Conservation (phyloP, 805 yeast species). For the Hanseniaspora lachancei region DNA sequence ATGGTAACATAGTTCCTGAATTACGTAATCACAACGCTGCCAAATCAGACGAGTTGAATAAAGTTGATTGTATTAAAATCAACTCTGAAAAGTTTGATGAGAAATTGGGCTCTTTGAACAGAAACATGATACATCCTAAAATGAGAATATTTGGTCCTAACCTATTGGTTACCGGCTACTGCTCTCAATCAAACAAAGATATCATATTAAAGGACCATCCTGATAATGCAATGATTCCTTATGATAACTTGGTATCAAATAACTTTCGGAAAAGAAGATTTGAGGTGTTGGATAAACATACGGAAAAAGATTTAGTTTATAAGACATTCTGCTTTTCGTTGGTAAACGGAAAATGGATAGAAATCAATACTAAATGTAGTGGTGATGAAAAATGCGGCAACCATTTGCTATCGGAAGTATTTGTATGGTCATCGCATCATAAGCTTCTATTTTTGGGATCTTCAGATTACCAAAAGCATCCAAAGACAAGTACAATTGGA, state of each 20-base stretch:
- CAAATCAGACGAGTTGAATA: slow-evolving; percentile 18
- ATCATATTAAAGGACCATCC: slow-evolving; percentile 28
- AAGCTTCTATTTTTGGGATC: slow-evolving; percentile 51
- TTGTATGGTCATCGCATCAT: slow-evolving; percentile 69
- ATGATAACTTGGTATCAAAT: not conserved
- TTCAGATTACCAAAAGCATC: slow-evolving; percentile 18
- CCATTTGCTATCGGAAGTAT: slow-evolving; percentile 54
- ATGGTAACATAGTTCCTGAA: slow-evolving; percentile 25
- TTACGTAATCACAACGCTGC: slow-evolving; percentile 17
- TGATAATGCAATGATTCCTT: slow-evolving; percentile 35
- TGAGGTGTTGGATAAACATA: not conserved
- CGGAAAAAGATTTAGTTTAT: slow-evolving; percentile 15
- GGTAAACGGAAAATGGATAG: slow-evolving; percentile 42
- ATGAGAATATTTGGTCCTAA: slow-evolving; percentile 58
- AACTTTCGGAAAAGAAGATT: not conserved
- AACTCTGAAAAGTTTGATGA: slow-evolving; percentile 17
- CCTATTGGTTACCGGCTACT: slow-evolving; percentile 47
- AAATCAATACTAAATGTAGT: slow-evolving; percentile 41
- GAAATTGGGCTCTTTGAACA: slow-evolving; percentile 24
- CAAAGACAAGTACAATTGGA: not conserved
- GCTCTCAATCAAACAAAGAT: slow-evolving; percentile 29
- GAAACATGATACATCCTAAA: slow-evolving; percentile 39
- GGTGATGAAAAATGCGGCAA: slow-evolving; percentile 37
- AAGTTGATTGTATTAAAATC: slow-evolving; percentile 20
- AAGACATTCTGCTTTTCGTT: slow-evolving; percentile 26